A percentile compares a stretch with the other conserved stretches of the same genome.
phyloP scores from a whole-genome alignment of 108 stramenopile genomes.

The Tribonema minus region DNA sequence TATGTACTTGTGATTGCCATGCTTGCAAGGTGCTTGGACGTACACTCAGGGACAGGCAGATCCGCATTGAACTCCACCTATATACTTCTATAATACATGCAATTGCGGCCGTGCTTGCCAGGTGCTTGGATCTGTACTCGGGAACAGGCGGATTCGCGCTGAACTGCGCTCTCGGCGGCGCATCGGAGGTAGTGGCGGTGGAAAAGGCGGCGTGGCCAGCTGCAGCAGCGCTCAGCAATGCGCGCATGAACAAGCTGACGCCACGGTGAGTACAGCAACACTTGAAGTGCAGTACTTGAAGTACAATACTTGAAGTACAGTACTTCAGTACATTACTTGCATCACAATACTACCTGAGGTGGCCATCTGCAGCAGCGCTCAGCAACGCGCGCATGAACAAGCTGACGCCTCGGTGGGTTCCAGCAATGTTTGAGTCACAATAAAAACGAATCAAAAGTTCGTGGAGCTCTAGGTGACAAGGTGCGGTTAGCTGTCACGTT shows the following conservation, averaged over 20 bases:
- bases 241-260: neutral
- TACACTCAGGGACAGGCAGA: neutral
- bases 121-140: neutral
- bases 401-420: neutral
- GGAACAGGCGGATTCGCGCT: neutral
- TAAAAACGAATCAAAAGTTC: no score
- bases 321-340: no score
- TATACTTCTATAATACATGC: no score
- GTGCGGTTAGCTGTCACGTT: no score
- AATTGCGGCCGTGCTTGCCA: no score
- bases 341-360: no score
- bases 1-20: no score
- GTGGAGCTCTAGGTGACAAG: no score
- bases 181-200: neutral
- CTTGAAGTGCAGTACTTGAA: no score
- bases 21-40: neutral
- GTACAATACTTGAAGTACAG: no score
- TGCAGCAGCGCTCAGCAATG: neutral
- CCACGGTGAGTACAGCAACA: neutral
- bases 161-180: neutral
- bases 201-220: neutral
- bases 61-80: neutral
- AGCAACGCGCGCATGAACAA: neutral
- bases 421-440: no score
- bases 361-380: neutral